Percentiles rank a stretch among this genome's conserved stretches.
These are phyloP conservation scores for Beauveria asiatica DNA, from an alignment of 2,329 filamentous ascomycete genomes.

Conservation along the genomic window DNA sequence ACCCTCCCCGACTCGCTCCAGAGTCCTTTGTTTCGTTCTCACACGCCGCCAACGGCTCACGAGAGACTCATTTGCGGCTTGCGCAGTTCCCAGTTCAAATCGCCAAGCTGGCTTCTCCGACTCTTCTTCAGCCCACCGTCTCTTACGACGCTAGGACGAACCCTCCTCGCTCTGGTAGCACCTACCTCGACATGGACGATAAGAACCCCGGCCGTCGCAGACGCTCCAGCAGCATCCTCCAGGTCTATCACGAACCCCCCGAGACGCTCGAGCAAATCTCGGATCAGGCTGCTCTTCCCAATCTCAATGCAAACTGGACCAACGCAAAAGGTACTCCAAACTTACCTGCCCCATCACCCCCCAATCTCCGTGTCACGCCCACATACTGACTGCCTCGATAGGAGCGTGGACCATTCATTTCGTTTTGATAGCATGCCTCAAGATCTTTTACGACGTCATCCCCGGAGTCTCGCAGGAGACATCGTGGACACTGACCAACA, in stretches of 20 bases:
- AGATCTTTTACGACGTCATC: slow-evolving; percentile 95
- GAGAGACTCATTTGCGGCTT: not conserved
- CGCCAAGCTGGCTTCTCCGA: slow-evolving; percentile 91
- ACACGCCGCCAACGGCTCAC: not conserved
- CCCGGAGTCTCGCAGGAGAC: slow-evolving; percentile 95
- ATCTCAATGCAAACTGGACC: slow-evolving; percentile 97
- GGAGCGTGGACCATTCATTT: slow-evolving; percentile 98
- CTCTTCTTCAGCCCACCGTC: slow-evolving; percentile 81
- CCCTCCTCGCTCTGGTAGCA: slow-evolving; percentile 51
- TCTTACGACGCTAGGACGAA: slow-evolving; percentile 81
- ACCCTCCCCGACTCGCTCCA: not conserved
- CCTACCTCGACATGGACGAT: slow-evolving; percentile 53
- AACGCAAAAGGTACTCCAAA: slow-evolving; percentile 82
- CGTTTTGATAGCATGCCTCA: slow-evolving; percentile 81
- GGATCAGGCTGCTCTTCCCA: slow-evolving; percentile 89
- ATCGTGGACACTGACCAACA: slow-evolving; percentile 97
- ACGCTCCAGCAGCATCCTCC: slow-evolving; percentile 87
- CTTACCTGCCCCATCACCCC: not conserved
- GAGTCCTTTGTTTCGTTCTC: not conserved
- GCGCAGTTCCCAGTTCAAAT: slow-evolving; percentile 45
- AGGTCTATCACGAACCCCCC: slow-evolving; percentile 90
- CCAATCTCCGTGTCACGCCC: not conserved
- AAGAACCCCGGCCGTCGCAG: slow-evolving; percentile 66
- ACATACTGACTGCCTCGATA: slow-evolving; percentile 28
- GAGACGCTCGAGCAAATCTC: slow-evolving; percentile 97